Evolutionary conservation across 441 rosid species (phyloP).

Genomic region (Monsonia emarginata): DNA sequence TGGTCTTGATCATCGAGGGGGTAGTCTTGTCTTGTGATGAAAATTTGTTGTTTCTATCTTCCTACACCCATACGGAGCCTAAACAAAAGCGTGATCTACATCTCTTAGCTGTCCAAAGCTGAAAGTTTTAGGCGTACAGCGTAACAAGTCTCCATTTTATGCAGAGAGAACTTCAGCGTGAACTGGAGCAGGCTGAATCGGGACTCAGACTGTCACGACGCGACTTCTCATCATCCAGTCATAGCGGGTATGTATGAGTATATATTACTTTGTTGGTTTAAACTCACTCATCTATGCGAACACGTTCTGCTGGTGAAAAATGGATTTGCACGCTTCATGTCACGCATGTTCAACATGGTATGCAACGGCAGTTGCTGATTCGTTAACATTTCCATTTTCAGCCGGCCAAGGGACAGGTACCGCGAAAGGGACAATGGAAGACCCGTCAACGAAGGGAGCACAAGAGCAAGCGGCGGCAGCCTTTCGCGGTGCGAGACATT

Average conservation of each 20-base stretch:
- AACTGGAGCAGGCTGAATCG: conserved; percentile 75
- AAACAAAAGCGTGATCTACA: too few species aligned
- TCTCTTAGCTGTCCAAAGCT: too few species aligned
- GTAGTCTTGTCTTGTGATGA: too few species aligned
- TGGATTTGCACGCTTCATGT: not conserved
- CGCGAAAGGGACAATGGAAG: conserved; percentile 77
- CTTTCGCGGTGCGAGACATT: too few species aligned
- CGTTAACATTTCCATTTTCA: conserved; percentile 22
- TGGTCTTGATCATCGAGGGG: too few species aligned
- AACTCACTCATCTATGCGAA: not conserved
- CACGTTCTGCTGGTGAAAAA: not conserved
- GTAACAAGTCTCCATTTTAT: conserved; percentile 9
- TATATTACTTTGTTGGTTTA: not conserved
- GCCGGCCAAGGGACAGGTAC: conserved; percentile 56
- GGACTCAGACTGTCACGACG: conserved; percentile 60
- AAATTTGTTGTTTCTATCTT: too few species aligned
- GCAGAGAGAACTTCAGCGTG: conserved; percentile 84
- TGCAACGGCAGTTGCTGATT: not conserved
- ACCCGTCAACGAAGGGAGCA: conserved; percentile 39
- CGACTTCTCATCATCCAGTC: conserved; percentile 48
- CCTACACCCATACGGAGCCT: too few species aligned
- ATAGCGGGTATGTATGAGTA: conserved; percentile 43
- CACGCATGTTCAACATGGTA: not conserved
- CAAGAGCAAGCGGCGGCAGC: conserved; percentile 32
- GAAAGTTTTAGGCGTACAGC: too few species aligned